These are phyloP conservation scores for Pestalotiopsis sp. DNA, from an alignment of 2,329 filamentous ascomycete species.

Conservation along the genomic window DNA sequence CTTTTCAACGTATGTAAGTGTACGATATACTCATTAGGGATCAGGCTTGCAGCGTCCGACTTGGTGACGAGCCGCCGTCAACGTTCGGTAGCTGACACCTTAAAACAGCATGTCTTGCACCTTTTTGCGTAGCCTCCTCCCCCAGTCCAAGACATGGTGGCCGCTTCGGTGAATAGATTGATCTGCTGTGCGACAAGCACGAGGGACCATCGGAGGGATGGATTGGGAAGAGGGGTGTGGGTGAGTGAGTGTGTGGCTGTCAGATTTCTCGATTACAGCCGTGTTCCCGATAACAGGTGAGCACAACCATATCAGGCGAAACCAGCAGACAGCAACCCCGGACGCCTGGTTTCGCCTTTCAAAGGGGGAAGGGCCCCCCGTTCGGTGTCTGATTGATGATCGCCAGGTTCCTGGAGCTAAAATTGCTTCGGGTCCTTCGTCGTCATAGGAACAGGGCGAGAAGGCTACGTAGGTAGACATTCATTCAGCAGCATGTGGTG, in stretches of 20 bases:
- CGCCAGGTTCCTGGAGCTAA: slow-evolving; percentile 5
- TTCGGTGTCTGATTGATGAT: not conserved
- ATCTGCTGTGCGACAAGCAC: not conserved
- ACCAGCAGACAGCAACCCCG: not conserved
- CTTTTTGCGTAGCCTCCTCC: not conserved
- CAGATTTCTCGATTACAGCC: not conserved
- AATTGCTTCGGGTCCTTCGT: slow-evolving; percentile 8
- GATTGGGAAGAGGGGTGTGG: not conserved
- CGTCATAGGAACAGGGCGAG: slow-evolving; percentile 9
- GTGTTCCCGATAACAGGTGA: not conserved
- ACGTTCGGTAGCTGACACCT: not conserved
- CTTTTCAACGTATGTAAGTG: no score
- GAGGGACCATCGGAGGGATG: not conserved
- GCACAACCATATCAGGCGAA: not conserved
- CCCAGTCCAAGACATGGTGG: not conserved
- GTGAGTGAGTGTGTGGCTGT: not conserved
- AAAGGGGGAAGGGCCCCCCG: not conserved
- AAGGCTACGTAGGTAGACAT: not conserved
- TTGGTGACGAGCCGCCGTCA: not conserved
- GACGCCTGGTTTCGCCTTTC: not conserved
- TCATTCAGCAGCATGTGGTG: not conserved
- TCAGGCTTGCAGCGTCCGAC: not conserved
- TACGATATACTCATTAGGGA: not conserved
- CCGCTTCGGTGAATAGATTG: not conserved
- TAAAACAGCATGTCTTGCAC: not conserved